These are phyloP conservation scores for Diaporthe helianthi DNA, from an alignment of 2,329 filamentous ascomycete species.

Conservation along the genomic window DNA sequence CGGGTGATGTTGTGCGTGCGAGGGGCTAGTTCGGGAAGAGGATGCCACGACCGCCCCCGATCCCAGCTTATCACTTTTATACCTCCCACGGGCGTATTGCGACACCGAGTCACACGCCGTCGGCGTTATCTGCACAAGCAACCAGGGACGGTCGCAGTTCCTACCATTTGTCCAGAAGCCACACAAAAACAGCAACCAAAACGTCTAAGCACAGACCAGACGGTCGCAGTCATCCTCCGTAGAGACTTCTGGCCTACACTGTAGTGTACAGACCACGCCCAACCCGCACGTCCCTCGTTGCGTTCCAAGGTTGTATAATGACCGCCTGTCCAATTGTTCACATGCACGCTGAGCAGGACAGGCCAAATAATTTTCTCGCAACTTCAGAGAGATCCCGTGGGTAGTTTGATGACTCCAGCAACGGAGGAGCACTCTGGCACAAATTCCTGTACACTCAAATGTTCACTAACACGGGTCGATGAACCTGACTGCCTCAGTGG, in stretches of 20 bases:
- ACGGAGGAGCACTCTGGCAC: neutral
- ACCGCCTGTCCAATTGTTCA: neutral
- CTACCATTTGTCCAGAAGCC: neutral
- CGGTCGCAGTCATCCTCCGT: neutral
- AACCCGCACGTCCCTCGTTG: neutral
- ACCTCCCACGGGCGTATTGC: slow-evolving; percentile 19
- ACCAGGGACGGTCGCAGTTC: neutral
- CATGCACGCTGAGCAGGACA: neutral
- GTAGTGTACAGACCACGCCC: neutral
- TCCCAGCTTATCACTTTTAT: slow-evolving; percentile 22
- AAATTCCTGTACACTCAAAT: neutral
- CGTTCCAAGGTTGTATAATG: neutral
- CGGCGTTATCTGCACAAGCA: neutral
- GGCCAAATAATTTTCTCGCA: neutral
- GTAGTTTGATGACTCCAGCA: neutral
- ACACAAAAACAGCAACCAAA: slow-evolving; percentile 13
- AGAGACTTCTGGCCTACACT: neutral
- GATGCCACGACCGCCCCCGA: neutral
- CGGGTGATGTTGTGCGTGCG: neutral
- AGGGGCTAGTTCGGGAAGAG: neutral
- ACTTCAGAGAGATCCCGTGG: neutral
- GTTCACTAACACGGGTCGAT: no score
- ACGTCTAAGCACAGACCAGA: neutral
- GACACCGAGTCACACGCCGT: slow-evolving; percentile 9
- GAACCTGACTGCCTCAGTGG: neutral